Conservation (phyloP, 2,329 filamentous ascomycete species). For the Verticillium nonalfalfae region DNA sequence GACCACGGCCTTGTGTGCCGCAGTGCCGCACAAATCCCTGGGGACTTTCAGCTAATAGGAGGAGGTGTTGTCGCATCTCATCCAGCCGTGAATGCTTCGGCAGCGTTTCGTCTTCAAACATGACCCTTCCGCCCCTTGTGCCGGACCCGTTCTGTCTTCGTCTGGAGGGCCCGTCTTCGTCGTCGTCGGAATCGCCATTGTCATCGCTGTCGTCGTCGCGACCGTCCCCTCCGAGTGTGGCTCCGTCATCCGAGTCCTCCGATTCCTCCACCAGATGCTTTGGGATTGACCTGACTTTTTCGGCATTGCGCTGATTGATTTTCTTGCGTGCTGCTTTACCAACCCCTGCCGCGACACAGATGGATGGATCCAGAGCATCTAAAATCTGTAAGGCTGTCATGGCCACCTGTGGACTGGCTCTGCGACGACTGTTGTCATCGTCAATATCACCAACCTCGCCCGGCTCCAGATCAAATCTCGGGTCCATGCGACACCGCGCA, state of each 20-base stretch:
- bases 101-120: conserved; percentile 41
- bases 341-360: conserved; percentile 51
- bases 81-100: conserved; percentile 41
- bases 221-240: conserved; percentile 14
- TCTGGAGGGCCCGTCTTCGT: conserved; percentile 6
- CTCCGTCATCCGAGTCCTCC: conserved; percentile 25
- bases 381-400: conserved; percentile 53
- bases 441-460: conserved; percentile 21
- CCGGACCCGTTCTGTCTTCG: conserved; percentile 11
- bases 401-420: conserved; percentile 20
- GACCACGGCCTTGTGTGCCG: conserved; percentile 55
- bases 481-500: conserved; percentile 58
- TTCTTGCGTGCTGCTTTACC: conserved; percentile 45
- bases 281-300: conserved; percentile 37
- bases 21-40: conserved; percentile 63
- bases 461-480: conserved; percentile 33
- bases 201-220: conserved; percentile 27
- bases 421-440: conserved; percentile 18
- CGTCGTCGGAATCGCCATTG: conserved; percentile 25
- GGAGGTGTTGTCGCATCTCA: conserved; percentile 66
- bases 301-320: conserved; percentile 37
- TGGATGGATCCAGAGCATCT: conserved; percentile 41
- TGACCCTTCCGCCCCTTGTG: conserved; percentile 34
- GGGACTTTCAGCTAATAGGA: conserved; percentile 63
- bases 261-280: conserved; percentile 19